Percentiles rank a stretch among this genome's conserved stretches.
Evolutionary conservation across 140 eudicot genomes (phyloP).

Genomic region (Stevia rebaudiana): DNA sequence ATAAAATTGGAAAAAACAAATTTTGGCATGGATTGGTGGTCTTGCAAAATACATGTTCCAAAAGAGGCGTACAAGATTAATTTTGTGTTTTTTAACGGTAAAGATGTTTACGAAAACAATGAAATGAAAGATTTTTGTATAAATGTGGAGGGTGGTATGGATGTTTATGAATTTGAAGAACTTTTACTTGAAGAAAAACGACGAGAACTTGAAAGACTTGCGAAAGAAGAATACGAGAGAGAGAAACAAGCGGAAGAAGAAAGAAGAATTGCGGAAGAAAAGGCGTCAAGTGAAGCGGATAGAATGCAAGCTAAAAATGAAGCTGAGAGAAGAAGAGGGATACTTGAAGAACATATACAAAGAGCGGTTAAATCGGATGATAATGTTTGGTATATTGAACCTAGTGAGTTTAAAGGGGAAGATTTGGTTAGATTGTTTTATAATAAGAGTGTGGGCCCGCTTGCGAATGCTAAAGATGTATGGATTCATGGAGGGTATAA

Average conservation of each 20-base stretch:
- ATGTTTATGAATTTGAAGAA: slow-evolving; percentile 68
- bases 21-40: slow-evolving; percentile 94
- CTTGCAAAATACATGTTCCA: slow-evolving; percentile 75
- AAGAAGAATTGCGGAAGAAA: slow-evolving; percentile 73
- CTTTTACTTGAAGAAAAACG: slow-evolving; percentile 64
- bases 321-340: slow-evolving; percentile 52
- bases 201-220: slow-evolving; percentile 66
- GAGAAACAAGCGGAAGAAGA: slow-evolving; percentile 64
- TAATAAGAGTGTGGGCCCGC: slow-evolving; percentile 74
- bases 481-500: slow-evolving; percentile 96
- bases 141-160: slow-evolving; percentile 69
- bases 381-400: slow-evolving; percentile 58
- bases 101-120: slow-evolving; percentile 85
- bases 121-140: slow-evolving; percentile 74
- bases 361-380: slow-evolving; percentile 45
- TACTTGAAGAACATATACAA: slow-evolving; percentile 50
- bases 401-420: slow-evolving; percentile 53
- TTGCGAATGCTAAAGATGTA: slow-evolving; percentile 52
- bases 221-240: slow-evolving; percentile 59
- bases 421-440: slow-evolving; percentile 65
- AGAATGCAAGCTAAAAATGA: slow-evolving; percentile 68
- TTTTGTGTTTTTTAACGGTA: slow-evolving; percentile 82
- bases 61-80: slow-evolving; percentile 81
- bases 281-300: slow-evolving; percentile 66
- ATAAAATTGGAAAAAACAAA: slow-evolving; percentile 41